Conservation (phyloP, 805 yeast genomes). For the Naumovozyma baii region DNA sequence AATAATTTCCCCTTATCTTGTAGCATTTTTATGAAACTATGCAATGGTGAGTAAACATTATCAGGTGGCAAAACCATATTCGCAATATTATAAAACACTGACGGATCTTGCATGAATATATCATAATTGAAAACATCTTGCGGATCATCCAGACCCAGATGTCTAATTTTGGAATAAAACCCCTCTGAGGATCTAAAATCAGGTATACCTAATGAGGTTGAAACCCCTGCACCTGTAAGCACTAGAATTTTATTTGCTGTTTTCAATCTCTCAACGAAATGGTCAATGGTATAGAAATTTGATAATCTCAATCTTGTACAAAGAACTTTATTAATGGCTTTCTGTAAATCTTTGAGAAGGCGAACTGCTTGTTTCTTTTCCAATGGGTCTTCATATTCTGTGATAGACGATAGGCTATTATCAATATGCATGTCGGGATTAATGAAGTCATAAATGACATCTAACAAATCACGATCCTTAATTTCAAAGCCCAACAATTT, state of each 20-base stretch:
- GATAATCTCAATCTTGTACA: constrained; percentile 46
- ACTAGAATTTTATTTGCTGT: constrained; percentile 56
- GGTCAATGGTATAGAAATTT: constrained; percentile 47
- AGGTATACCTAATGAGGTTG: constrained; percentile 83
- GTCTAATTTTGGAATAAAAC: constrained; percentile 57
- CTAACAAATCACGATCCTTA: constrained; percentile 29
- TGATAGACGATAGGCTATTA: constrained; percentile 8
- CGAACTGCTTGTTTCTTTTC: constrained; percentile 39
- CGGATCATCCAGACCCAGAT: constrained; percentile 70
- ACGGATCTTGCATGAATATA: constrained; percentile 63
- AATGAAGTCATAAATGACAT: constrained; percentile 14
- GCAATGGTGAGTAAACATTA: constrained; percentile 59
- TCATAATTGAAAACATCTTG: constrained; percentile 78
- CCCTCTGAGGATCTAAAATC: constrained; percentile 86
- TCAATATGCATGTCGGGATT: constrained; percentile 1
- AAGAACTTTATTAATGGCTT: constrained; percentile 55
- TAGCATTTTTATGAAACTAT: constrained; percentile 62
- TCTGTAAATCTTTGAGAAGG: constrained; percentile 44
- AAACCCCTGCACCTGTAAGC: constrained; percentile 87
- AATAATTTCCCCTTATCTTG: constrained; percentile 68
- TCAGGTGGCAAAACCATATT: constrained; percentile 73
- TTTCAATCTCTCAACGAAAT: constrained; percentile 44
- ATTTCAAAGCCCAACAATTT: constrained; percentile 52
- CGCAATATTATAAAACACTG: constrained; percentile 74
- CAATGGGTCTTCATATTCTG: constrained; percentile 27